Percentiles rank a stretch among this genome's conserved stretches.
Evolutionary conservation across 495 filamentous ascomycete species (phyloP).

Genomic region (Neurospora sp.): DNA sequence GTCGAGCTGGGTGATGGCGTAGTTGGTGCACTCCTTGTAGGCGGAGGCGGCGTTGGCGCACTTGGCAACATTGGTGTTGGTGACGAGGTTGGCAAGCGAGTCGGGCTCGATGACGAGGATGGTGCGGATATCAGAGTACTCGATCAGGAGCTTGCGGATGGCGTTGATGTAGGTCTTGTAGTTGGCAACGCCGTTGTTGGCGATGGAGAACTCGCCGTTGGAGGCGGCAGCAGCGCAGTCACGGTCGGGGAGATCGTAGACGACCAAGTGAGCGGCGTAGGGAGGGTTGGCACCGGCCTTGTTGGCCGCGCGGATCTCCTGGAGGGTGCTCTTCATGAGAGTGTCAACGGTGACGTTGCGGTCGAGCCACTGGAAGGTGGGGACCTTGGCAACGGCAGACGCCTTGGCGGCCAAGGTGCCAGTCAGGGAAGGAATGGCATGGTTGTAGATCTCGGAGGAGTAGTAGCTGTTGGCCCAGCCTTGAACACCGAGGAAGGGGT

Average conservation of each 20-base stretch:
- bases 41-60: constrained; percentile 51
- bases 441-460: constrained; percentile 41
- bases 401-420: constrained; percentile 35
- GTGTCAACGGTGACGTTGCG: constrained; percentile 47
- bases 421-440: constrained; percentile 40
- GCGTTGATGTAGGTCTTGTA: constrained; percentile 69
- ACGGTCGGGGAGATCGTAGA: constrained; percentile 69
- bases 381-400: constrained; percentile 51
- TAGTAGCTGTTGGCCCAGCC: constrained; percentile 51
- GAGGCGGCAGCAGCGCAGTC: constrained; percentile 69
- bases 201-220: constrained; percentile 63
- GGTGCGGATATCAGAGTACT: constrained; percentile 43
- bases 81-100: constrained; percentile 71
- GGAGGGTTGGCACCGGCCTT: constrained; percentile 37
- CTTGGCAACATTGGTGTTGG: constrained; percentile 56
- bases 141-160: constrained; percentile 46
- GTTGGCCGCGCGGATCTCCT: constrained; percentile 47
- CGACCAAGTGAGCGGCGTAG: constrained; percentile 41
- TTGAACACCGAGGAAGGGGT: constrained; percentile 45
- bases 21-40: constrained; percentile 59
- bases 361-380: constrained; percentile 64
- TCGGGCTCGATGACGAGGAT: constrained; percentile 62
- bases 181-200: constrained; percentile 41
- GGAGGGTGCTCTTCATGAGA: constrained; percentile 41
- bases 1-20: constrained; percentile 60